Conservation (phyloP, 768 basidiomycete genomes). For the Hemileccinum rubropunctum region DNA sequence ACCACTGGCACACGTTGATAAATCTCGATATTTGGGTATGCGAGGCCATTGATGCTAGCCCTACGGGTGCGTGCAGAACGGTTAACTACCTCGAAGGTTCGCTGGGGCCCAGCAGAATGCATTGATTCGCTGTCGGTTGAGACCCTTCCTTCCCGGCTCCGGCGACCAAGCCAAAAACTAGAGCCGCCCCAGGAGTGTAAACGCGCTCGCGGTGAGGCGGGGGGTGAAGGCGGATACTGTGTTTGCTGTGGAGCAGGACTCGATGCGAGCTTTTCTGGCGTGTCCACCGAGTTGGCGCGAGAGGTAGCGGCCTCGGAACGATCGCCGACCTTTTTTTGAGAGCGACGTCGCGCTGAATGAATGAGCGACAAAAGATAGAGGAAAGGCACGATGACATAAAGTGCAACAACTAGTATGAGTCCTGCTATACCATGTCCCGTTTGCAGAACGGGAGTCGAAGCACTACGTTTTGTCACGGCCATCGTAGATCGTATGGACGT, state of each 20-base stretch:
- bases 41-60: conserved; percentile 44
- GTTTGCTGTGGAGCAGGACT: conserved; percentile 26
- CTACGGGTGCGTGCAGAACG: conserved; percentile 52
- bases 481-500: conserved; percentile 44
- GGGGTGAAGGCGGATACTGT: conserved; percentile 31
- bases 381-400: conserved; percentile 55
- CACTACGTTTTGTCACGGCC: conserved; percentile 31
- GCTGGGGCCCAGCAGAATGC: conserved; percentile 34
- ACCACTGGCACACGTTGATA: conserved; percentile 44
- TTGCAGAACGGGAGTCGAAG: conserved; percentile 37
- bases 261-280: conserved; percentile 40
- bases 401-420: conserved; percentile 56
- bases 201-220: conserved; percentile 31
- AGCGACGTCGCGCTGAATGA: conserved; percentile 8
- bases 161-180: conserved; percentile 35
- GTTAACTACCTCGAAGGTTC: conserved; percentile 50
- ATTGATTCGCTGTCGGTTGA: conserved; percentile 40
- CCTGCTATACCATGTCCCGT: conserved; percentile 68
- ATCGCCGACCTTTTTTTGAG: conserved; percentile 20
- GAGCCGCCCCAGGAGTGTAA: conserved; percentile 39
- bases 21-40: conserved; percentile 41
- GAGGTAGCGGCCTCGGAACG: conserved; percentile 25
- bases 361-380: conserved; percentile 33
- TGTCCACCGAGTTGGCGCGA: conserved; percentile 39
- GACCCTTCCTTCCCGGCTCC: conserved; percentile 34